These are phyloP conservation scores for Aegilops tauschii DNA, from an alignment of 176 grass and related monocot species.

Conservation along the genomic window DNA sequence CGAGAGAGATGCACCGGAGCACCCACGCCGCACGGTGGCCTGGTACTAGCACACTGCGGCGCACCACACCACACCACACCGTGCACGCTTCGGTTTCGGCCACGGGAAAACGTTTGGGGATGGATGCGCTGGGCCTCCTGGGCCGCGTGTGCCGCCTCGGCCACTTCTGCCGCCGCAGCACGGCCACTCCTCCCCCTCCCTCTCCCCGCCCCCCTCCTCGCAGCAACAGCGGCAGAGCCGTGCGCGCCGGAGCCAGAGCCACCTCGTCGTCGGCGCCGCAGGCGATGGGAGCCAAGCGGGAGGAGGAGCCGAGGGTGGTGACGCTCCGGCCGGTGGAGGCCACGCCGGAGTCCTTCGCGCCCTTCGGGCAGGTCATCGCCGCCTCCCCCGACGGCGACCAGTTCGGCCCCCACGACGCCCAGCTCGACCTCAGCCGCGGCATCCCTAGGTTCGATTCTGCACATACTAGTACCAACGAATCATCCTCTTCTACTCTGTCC, in stretches of 20 bases:
- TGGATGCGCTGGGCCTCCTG: slow-evolving; percentile 34
- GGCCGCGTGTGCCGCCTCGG: not conserved
- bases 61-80: too few species aligned
- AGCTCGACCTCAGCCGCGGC: slow-evolving; percentile 88
- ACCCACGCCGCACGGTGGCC: too few species aligned
- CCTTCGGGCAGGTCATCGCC: slow-evolving; percentile 86
- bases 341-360: slow-evolving; percentile 74
- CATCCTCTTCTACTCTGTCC: too few species aligned
- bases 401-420: slow-evolving; percentile 84
- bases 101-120: not conserved
- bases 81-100: not conserved
- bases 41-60: too few species aligned
- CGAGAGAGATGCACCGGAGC: too few species aligned
- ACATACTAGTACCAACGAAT: not conserved
- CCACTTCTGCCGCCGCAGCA: slow-evolving; percentile 1
- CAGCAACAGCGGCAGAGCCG: not conserved
- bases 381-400: slow-evolving; percentile 65
- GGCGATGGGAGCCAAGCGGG: slow-evolving; percentile 28
- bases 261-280: not conserved
- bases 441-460: slow-evolving; percentile 56
- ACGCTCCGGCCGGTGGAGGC: slow-evolving; percentile 69
- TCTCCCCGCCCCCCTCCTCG: not conserved
- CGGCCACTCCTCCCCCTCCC: not conserved
- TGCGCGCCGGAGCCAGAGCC: not conserved
- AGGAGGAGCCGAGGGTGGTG: slow-evolving; percentile 21